phyloP scores from a whole-genome alignment of 192 early-diverging fungal species.

The Coemansia sp. region DNA sequence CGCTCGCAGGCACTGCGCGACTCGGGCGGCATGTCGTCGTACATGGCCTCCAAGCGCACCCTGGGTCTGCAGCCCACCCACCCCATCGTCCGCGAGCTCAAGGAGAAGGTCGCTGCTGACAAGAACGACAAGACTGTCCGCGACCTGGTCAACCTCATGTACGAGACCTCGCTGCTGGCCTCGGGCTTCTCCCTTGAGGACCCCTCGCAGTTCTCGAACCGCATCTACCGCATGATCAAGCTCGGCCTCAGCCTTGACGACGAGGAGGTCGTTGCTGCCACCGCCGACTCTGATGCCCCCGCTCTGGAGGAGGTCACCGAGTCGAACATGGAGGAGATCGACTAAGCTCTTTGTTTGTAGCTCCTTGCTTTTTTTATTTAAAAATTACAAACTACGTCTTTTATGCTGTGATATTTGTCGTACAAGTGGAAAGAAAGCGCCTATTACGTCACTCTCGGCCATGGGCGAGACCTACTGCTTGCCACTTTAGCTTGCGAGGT shows the following conservation, averaged over 20 bases:
- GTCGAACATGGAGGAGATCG: conserved; percentile 74
- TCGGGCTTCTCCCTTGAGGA: conserved; percentile 99
- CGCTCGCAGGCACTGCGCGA: conserved; percentile 99
- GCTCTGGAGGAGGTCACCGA: conserved; percentile 60
- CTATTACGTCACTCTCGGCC: neutral
- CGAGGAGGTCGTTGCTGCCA: conserved; percentile 59
- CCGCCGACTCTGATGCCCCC: conserved; percentile 53
- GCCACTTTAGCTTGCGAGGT: neutral
- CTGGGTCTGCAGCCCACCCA: conserved; percentile 97
- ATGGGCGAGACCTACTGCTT: neutral
- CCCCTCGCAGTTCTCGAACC: conserved; percentile 86
- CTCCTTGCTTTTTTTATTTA: neutral
- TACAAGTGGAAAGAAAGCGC: neutral
- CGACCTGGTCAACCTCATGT: conserved; percentile 94
- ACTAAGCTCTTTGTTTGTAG: conserved; percentile 44
- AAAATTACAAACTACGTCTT: neutral
- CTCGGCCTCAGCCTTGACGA: conserved; percentile 97
- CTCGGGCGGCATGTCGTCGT: conserved; percentile 96
- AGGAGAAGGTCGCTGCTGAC: conserved; percentile 90
- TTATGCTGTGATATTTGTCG: neutral
- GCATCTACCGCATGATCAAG: conserved; percentile 99
- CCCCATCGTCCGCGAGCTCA: conserved; percentile 94
- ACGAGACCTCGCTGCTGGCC: conserved; percentile 91
- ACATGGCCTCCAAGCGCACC: conserved; percentile 99
- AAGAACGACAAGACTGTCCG: conserved; percentile 99